Evolutionary conservation across 1,284 basidiomycete genomes (phyloP), one percentile per base, ranked within the genome.

Genomic region (Marasmius oreades): DNA sequence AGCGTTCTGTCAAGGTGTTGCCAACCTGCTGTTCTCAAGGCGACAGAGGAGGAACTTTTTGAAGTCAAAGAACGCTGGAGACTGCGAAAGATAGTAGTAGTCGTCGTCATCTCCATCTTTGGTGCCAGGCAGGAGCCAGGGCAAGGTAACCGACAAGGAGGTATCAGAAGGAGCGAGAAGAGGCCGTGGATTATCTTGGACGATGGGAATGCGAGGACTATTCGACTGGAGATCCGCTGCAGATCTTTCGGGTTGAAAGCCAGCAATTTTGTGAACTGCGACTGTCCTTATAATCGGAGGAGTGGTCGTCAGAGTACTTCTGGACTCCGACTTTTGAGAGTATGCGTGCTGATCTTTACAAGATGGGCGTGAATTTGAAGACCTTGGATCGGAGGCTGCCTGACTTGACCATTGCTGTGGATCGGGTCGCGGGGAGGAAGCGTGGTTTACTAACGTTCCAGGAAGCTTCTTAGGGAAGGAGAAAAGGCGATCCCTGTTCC

Each of bases 21-120:
- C 10, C 2, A 42, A 23, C 11, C 53, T 46, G 16, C 53, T 26
- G 23, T 39, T 55, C 10, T 55, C 53, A 8, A 55, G 34, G 16
- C 53, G 53, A 42, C 20, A 22, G 16, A 55, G 22, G 22, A 55
- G 45, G 22, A 55, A 55, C 34, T 55, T 55, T 26, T 55, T 47
- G 45, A 55, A 50, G 37, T 55, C 53, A 24, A 50, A 53, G 28
- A 18, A 28, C 16, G 48, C 20, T 6, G 48, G 48, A 14, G 48
- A 51, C 7, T 53, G 52, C n/a, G 43, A 44, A 8, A 37, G 1
- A 44, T 42, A 53, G 10, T 20, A 45, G 12, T 28, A 16, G 37
- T 44, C 26, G 43, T 53, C 52, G 22, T 53, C 52, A 12, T 53
- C 52, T 14, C 39, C 52, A 3, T 31, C 52, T 11, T 26, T 12